A percentile compares a stretch with the other conserved stretches of the same genome.
These are phyloP conservation scores for Drechmeria coniospora DNA, from an alignment of 2,329 filamentous ascomycete species.

Conservation along the genomic window DNA sequence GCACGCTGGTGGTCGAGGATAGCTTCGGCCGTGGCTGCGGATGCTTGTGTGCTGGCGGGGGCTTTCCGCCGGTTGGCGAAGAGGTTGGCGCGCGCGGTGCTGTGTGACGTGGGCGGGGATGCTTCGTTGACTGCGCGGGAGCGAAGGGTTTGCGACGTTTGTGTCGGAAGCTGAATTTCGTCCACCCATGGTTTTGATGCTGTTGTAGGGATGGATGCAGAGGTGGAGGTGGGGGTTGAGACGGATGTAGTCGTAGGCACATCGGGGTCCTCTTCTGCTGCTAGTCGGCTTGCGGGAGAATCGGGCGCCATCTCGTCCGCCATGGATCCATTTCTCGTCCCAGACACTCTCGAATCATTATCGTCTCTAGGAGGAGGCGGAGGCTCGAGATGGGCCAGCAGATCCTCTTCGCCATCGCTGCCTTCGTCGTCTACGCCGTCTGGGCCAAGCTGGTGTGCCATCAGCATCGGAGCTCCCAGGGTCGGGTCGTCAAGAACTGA, in stretches of 20 bases:
- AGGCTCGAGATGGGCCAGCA: slow-evolving; percentile 37
- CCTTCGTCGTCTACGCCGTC: slow-evolving; percentile 23
- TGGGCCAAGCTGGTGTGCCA: slow-evolving; percentile 14
- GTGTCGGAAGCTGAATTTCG: slow-evolving; percentile 9
- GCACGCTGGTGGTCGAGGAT: slow-evolving; percentile 60
- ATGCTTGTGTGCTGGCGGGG: slow-evolving; percentile 19
- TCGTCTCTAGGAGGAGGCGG: slow-evolving; percentile 41
- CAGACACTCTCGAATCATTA: slow-evolving; percentile 23
- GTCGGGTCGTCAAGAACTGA: slow-evolving; percentile 13
- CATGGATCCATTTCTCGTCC: slow-evolving; percentile 7
- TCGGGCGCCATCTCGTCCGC: slow-evolving; percentile 7
- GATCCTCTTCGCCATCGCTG: slow-evolving; percentile 39
- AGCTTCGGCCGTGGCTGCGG: slow-evolving; percentile 47
- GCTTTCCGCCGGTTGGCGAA: slow-evolving; percentile 23
- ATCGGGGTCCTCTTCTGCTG: too few species aligned
- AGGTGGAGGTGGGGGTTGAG: slow-evolving; percentile 4
- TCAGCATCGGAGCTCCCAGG: slow-evolving; percentile 5
- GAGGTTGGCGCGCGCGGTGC: slow-evolving; percentile 26
- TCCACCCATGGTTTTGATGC: slow-evolving; percentile 1
- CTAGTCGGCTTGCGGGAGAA: slow-evolving; percentile 3
- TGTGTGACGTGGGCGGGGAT: slow-evolving; percentile 12
- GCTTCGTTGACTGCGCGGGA: slow-evolving; percentile 12
- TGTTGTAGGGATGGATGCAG: background rate
- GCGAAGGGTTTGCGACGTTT: slow-evolving; percentile 20
- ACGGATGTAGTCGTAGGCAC: slow-evolving; percentile 2